Conservation (phyloP, 75 land plant species). For the Picea glauca region DNA sequence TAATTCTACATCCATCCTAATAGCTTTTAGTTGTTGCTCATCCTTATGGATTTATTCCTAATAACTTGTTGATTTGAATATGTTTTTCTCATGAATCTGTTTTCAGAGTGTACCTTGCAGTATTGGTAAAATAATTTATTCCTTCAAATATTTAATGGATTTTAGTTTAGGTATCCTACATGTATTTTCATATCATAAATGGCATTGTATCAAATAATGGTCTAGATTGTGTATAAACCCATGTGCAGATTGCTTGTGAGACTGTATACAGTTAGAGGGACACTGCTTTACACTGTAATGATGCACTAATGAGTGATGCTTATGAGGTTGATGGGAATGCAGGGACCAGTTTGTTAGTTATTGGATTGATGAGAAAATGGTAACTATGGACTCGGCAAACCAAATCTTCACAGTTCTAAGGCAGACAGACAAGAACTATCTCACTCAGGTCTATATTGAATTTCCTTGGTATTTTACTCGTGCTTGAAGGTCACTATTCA, state of each 20-base stretch:
- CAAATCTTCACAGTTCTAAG: conserved; percentile 70
- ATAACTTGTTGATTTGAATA: neutral
- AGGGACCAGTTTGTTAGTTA: conserved; percentile 80
- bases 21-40: neutral
- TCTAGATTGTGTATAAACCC: neutral
- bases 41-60: neutral
- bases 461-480: neutral
- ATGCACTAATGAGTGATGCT: neutral
- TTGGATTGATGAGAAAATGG: conserved; percentile 76
- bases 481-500: neutral
- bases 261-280: too few relatives aligned
- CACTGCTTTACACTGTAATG: neutral
- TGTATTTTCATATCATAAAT: neutral
- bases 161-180: neutral
- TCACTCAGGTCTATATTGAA: conserved; percentile 54
- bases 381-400: conserved; percentile 62
- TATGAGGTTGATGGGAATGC: conserved; percentile 4
- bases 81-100: neutral
- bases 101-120: neutral
- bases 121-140: neutral
- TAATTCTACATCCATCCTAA: neutral
- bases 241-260: too few relatives aligned
- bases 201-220: neutral
- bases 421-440: conserved; percentile 68
- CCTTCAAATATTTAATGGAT: neutral